Evolutionary conservation across 2,329 filamentous ascomycete species (phyloP), one percentile per base, ranked within the genome.

Genomic region (Colletotrichum tropicale): DNA sequence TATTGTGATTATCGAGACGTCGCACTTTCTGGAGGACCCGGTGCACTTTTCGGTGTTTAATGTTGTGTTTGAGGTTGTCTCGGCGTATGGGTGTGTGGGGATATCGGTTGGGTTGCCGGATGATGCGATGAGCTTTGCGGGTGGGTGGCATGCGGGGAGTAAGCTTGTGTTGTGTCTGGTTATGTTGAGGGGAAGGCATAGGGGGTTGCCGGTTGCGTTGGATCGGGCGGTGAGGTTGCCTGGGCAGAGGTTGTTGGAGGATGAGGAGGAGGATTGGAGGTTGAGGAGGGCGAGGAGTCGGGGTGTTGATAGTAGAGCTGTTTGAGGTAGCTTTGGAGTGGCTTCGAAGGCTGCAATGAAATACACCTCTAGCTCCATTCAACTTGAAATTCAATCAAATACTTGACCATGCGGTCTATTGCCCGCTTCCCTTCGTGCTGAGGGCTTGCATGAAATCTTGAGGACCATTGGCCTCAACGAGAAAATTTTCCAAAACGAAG

Each of bases 81-180:
- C 87, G 2, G 90, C 86, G 4, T 93, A 93, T 79, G 91, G 90
- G 8, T 91, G 89, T 67, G 91, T 93, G n/a, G 91, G 91, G 6
- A 85, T 93, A 18, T 90, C 88, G 30, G 87, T 90, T 2, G 91
- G 91, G 1, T 83, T 91, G 26, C 89, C 91, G 0, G 84, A 86
- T 12, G 83, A 88, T 72, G 87, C 88, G 64, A 91, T 88, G 79
- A 91, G 89, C 67, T 89, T 93, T 71, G 85, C 85, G 61, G 91
- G 91, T 3, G 87, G 87, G 0, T 90, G 89, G 86, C 88, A 89
- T 70, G 84, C 85, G 2, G 85, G 88, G 15, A 91, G 89, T 81
- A 93, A 93, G 82, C 80, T 93, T 52, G 87, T 92, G 24, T 81
- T 93, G 73, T 88, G 89, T 64, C 84, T 88, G 5, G 90, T 93